Evolutionary conservation across 139 green algal species (phyloP).

Genomic region (Parachlorella kessleri): DNA sequence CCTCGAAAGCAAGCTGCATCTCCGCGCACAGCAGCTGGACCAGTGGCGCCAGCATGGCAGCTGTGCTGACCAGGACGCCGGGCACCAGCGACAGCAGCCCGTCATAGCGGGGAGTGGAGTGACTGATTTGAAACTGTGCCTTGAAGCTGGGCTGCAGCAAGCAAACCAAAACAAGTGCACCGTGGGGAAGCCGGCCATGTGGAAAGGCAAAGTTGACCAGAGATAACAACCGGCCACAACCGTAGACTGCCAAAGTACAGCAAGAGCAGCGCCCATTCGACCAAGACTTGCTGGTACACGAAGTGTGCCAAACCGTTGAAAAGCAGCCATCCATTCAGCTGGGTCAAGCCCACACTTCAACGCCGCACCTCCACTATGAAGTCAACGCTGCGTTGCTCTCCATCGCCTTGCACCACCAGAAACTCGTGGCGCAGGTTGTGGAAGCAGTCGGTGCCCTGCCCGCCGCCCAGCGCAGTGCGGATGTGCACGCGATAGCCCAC

Average conservation of each 20-base stretch:
- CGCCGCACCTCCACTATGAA: slow-evolving; percentile 46
- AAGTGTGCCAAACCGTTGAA: background rate
- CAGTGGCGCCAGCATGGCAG: slow-evolving; percentile 40
- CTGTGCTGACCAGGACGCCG: slow-evolving; percentile 55
- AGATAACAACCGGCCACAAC: background rate
- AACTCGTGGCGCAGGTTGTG: slow-evolving; percentile 57
- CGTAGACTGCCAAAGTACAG: too few relatives aligned
- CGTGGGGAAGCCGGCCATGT: background rate
- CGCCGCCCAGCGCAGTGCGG: slow-evolving; percentile 48
- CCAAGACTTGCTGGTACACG: too few relatives aligned
- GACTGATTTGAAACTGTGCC: slow-evolving; percentile 59
- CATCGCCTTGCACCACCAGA: slow-evolving; percentile 37
- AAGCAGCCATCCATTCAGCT: background rate
- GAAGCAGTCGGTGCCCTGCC: slow-evolving; percentile 44
- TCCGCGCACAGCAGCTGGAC: slow-evolving; percentile 60
- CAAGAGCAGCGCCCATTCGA: too few relatives aligned
- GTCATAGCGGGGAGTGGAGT: slow-evolving; percentile 40
- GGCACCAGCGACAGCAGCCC: slow-evolving; percentile 50
- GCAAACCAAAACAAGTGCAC: background rate
- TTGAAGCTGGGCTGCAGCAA: slow-evolving; percentile 27
- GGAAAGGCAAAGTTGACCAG: too few relatives aligned
- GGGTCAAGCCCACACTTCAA: too few relatives aligned
- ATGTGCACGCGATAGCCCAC: slow-evolving; percentile 49
- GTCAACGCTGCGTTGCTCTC: slow-evolving; percentile 20
- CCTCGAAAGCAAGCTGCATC: slow-evolving; percentile 58